Conservation (phyloP, 2,329 filamentous ascomycete species). For the Pezicula radicicola region DNA sequence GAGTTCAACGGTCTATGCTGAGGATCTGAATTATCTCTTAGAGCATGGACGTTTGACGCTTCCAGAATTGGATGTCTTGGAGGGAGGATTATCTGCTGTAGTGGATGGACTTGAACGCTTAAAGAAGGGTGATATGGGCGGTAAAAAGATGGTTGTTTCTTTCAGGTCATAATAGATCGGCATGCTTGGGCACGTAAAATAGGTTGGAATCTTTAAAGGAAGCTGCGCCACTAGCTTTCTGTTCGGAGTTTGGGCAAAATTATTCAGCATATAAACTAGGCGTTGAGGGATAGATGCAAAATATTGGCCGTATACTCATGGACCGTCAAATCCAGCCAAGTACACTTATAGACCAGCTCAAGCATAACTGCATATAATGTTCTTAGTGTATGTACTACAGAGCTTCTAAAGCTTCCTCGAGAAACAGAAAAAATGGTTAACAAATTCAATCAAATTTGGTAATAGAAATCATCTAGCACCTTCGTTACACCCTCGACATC, state of each 20-base stretch:
- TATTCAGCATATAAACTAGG: too few species aligned
- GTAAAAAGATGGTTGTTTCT: slow-evolving; percentile 32
- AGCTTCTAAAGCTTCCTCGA: too few species aligned
- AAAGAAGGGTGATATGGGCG: slow-evolving; percentile 31
- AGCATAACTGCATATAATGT: too few species aligned
- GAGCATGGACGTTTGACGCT: slow-evolving; percentile 24
- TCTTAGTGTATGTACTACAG: too few species aligned
- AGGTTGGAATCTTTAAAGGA: neutral
- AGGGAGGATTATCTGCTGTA: slow-evolving; percentile 31
- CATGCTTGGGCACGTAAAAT: neutral
- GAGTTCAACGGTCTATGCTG: slow-evolving; percentile 25
- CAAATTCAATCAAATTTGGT: too few species aligned
- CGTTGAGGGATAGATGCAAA: too few species aligned
- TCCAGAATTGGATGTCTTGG: slow-evolving; percentile 30
- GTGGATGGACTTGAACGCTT: slow-evolving; percentile 29
- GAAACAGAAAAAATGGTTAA: too few species aligned
- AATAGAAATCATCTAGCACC: neutral
- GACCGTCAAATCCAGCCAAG: too few species aligned
- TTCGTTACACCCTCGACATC: slow-evolving; percentile 1
- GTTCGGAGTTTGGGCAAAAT: too few species aligned
- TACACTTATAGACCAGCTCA: too few species aligned
- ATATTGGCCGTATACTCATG: too few species aligned
- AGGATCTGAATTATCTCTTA: slow-evolving; percentile 29
- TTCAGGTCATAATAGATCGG: neutral
- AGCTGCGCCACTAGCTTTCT: too few species aligned